A percentile compares a stretch with the other conserved stretches of the same genome.
Evolutionary conservation across 2,329 filamentous ascomycete species (phyloP).

Genomic region (Aspergillus ochraceoroseus): DNA sequence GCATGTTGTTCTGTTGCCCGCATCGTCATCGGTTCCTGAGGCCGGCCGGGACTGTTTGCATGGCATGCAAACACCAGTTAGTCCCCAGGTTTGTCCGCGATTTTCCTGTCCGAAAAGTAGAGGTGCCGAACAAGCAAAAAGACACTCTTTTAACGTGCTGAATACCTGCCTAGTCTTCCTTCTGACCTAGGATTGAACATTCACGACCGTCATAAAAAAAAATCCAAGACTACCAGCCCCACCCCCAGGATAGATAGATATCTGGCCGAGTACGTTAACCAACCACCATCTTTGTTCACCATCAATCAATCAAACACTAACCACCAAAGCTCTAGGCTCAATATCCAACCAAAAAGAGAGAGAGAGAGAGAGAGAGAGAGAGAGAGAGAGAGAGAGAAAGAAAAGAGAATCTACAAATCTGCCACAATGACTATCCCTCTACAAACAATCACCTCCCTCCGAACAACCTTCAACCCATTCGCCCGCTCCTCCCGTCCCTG

Average conservation of each 20-base stretch:
- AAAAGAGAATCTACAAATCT: constrained; percentile 6
- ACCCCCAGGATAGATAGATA: background rate
- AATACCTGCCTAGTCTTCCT: no score
- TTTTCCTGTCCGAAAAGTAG: constrained; percentile 8
- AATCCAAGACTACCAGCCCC: no score
- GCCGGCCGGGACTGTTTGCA: constrained; percentile 28
- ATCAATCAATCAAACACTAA: no score
- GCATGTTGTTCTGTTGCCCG: constrained; percentile 13
- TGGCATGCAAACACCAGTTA: constrained; percentile 22
- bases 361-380: no score
- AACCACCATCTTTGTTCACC: background rate
- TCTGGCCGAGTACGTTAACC: background rate
- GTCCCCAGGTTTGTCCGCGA: constrained; percentile 5
- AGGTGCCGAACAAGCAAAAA: constrained; percentile 3
- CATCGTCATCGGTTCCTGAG: constrained; percentile 31
- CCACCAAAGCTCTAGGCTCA: no score
- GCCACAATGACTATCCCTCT: constrained; percentile 37
- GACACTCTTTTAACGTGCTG: background rate
- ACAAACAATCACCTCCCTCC: constrained; percentile 63
- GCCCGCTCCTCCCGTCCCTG: constrained; percentile 71
- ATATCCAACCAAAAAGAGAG: constrained; percentile 1
- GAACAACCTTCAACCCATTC: constrained; percentile 90
- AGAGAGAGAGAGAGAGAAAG: no score
- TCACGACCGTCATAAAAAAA: no score
- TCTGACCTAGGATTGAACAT: no score